Evolutionary conservation across 179 eudicot species (phyloP).

Genomic region (Silene noctiflora): DNA sequence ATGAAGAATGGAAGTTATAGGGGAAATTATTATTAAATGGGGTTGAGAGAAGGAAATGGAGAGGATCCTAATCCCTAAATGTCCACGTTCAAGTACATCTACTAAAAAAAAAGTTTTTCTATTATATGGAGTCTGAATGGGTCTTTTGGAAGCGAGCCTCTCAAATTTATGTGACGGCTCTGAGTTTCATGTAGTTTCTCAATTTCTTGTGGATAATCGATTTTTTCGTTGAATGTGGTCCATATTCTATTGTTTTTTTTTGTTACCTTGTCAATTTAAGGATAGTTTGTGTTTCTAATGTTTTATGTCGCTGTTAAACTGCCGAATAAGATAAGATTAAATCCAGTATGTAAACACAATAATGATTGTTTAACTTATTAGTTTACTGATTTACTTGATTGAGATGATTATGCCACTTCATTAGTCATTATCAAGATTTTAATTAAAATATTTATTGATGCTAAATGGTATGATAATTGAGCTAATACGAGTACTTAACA

Average conservation of each 20-base stretch:
- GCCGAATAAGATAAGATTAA: not conserved
- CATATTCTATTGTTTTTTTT: not conserved
- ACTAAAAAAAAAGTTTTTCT: too few relatives aligned
- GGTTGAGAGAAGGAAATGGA: too few relatives aligned
- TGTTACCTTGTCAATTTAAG: not conserved
- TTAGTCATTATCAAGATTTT: slow-evolving; percentile 21
- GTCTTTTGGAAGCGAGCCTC: too few relatives aligned
- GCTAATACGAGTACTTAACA: not conserved
- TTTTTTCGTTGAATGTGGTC: slow-evolving; percentile 7
- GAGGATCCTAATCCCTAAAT: too few relatives aligned
- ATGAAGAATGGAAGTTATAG: too few relatives aligned
- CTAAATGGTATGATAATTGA: not conserved
- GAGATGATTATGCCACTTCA: not conserved
- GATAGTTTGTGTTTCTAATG: not conserved
- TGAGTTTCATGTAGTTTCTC: not conserved
- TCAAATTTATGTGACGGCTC: too few relatives aligned
- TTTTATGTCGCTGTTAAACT: not conserved
- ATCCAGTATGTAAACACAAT: too few relatives aligned
- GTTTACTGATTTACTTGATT: not conserved
- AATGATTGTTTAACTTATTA: not conserved
- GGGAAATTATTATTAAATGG: too few relatives aligned
- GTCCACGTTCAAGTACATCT: too few relatives aligned
- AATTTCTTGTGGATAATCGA: not conserved
- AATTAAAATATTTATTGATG: not conserved
- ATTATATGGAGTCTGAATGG: too few relatives aligned